Percentiles rank a stretch among this genome's conserved stretches.
Conservation (phyloP, 169 alveolate genomes). For the Cryptosporidium felis region DNA sequence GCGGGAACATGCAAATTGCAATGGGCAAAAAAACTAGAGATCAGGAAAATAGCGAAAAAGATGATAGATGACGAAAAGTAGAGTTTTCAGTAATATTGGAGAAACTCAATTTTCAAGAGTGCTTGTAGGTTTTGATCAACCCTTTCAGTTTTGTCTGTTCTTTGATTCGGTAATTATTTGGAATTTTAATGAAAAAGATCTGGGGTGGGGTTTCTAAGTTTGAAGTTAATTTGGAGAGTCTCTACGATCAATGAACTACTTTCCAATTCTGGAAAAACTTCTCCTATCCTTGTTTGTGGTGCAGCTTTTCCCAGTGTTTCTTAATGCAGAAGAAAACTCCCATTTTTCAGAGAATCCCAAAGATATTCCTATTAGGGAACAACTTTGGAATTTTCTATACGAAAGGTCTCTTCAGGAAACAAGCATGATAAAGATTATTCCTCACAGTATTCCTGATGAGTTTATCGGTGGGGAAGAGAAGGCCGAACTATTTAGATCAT, state of each 20-base stretch:
- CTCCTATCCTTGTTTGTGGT: not conserved
- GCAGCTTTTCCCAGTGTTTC: not conserved
- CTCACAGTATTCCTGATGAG: not conserved
- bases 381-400: slow-evolving; percentile 26
- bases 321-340: not conserved
- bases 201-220: no score
- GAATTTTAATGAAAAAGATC: no score
- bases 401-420: slow-evolving; percentile 1
- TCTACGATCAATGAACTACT: not conserved
- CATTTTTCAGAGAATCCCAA: no score
- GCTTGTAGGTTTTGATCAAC: no score
- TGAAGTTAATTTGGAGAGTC: no score
- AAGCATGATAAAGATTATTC: slow-evolving; percentile 25
- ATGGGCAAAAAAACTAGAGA: not conserved
- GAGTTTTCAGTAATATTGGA: no score
- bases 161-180: no score
- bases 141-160: no score
- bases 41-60: slow-evolving; percentile 14
- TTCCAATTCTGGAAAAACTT: not conserved
- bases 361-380: no score
- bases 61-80: no score
- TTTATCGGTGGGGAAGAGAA: slow-evolving; percentile 5
- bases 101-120: no score
- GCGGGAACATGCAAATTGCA: slow-evolving; percentile 16
- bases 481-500: slow-evolving; percentile 4